These are phyloP conservation scores for Purpureocillium lavendulum DNA, from an alignment of 2,329 filamentous ascomycete species.

Conservation along the genomic window DNA sequence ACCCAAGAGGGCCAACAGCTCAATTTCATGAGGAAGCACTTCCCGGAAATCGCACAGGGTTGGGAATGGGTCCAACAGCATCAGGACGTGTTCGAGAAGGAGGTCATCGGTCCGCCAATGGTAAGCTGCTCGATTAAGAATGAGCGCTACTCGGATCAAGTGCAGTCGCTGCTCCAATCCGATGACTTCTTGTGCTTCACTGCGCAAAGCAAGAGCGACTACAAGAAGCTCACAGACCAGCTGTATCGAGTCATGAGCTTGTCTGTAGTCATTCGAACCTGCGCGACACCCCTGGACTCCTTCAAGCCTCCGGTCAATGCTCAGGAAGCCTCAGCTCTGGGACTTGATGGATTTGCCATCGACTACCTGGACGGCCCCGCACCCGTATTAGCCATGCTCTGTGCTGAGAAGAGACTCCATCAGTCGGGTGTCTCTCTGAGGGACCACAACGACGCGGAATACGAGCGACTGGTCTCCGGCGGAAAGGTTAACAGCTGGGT, in stretches of 20 bases:
- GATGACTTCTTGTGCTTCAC: slow-evolving; percentile 63
- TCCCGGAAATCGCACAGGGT: slow-evolving; percentile 56
- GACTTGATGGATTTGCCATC: slow-evolving; percentile 72
- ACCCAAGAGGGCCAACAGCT: slow-evolving; percentile 70
- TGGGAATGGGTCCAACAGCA: slow-evolving; percentile 81
- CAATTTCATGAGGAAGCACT: slow-evolving; percentile 51
- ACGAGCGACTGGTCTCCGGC: slow-evolving; percentile 51
- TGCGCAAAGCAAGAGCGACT: slow-evolving; percentile 66
- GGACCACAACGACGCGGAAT: slow-evolving; percentile 60
- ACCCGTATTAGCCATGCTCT: slow-evolving; percentile 81
- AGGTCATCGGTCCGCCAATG: slow-evolving; percentile 74
- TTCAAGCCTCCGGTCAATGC: slow-evolving; percentile 47
- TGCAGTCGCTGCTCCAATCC: slow-evolving; percentile 41
- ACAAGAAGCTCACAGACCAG: slow-evolving; percentile 59
- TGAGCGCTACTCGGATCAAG: slow-evolving; percentile 49
- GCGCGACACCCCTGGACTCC: slow-evolving; percentile 40
- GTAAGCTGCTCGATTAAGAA: slow-evolving; percentile 74
- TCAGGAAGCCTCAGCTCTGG: slow-evolving; percentile 47
- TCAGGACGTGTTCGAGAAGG: slow-evolving; percentile 58
- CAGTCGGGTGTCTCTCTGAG: slow-evolving; percentile 54
- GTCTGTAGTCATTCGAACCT: slow-evolving; percentile 64
- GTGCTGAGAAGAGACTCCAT: slow-evolving; percentile 62
- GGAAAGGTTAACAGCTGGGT: slow-evolving; percentile 60
- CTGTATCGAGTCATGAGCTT: slow-evolving; percentile 57
- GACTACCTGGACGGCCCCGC: slow-evolving; percentile 76